These are phyloP conservation scores for Hygrophorus pudorinus DNA, from an alignment of 768 basidiomycete genomes.

Conservation along the genomic window DNA sequence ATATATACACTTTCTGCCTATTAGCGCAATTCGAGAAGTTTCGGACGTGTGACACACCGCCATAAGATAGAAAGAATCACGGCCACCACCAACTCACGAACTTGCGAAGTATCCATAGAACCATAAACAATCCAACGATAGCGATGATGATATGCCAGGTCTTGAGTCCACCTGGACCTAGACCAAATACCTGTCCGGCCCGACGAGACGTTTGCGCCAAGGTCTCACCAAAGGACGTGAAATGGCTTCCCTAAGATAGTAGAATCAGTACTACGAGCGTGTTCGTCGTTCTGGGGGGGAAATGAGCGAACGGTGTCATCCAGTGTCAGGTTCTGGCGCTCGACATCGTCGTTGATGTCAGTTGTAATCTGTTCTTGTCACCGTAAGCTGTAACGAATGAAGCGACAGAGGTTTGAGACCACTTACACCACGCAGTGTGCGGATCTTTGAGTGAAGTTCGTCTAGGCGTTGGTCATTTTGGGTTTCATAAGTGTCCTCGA, in stretches of 20 bases:
- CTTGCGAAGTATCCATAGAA: constrained; percentile 47
- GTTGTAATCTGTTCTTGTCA: constrained; percentile 55
- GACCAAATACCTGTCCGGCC: constrained; percentile 66
- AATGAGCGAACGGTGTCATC: constrained; percentile 56
- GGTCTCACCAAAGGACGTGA: constrained; percentile 52
- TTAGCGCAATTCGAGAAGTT: too few relatives aligned
- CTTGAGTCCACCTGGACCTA: constrained; percentile 54
- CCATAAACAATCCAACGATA: constrained; percentile 43
- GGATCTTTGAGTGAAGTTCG: constrained; percentile 76
- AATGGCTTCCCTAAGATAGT: constrained; percentile 46
- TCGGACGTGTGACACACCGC: background rate
- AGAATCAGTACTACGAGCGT: constrained; percentile 1
- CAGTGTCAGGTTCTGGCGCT: constrained; percentile 69
- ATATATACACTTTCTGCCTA: too few relatives aligned
- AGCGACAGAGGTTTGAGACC: background rate
- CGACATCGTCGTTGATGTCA: constrained; percentile 79
- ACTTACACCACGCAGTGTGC: constrained; percentile 69
- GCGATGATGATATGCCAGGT: constrained; percentile 60
- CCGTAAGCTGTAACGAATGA: background rate
- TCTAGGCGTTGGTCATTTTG: constrained; percentile 84
- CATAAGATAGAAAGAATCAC: background rate
- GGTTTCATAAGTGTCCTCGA: constrained; percentile 69
- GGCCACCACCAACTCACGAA: constrained; percentile 12
- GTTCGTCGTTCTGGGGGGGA: background rate
- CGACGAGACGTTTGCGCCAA: constrained; percentile 60